These are phyloP conservation scores for Annulohypoxylon bovei DNA, from an alignment of 495 filamentous ascomycete genomes.

Conservation along the genomic window DNA sequence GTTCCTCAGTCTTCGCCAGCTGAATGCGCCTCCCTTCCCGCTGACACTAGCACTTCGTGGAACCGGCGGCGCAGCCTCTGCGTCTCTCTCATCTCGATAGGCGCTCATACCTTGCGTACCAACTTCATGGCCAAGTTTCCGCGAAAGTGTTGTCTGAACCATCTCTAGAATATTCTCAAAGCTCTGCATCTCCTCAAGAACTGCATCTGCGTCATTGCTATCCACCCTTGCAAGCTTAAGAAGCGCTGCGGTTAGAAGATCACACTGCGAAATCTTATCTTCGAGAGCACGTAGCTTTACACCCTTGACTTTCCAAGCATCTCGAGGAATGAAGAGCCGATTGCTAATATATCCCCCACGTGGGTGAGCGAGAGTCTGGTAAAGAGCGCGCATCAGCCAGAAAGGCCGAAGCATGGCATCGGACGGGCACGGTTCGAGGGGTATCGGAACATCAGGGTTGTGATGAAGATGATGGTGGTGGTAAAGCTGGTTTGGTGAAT, in stretches of 20 bases:
- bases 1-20: constrained; percentile 86
- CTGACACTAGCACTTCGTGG: constrained; percentile 66
- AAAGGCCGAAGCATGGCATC: constrained; percentile 88
- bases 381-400: constrained; percentile 94
- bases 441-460: constrained; percentile 65
- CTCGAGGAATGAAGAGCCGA: constrained; percentile 88
- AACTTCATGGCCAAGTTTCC: constrained; percentile 91
- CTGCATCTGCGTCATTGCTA: constrained; percentile 86
- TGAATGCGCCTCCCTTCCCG: constrained; percentile 75
- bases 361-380: constrained; percentile 90
- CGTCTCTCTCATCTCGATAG: constrained; percentile 68
- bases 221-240: constrained; percentile 85
- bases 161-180: constrained; percentile 88
- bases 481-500: constrained; percentile 69
- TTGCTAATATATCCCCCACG: constrained; percentile 91
- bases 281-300: constrained; percentile 91
- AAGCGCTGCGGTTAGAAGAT: constrained; percentile 89
- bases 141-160: constrained; percentile 76
- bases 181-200: constrained; percentile 95
- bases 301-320: constrained; percentile 93
- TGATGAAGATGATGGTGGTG: constrained; percentile 37
- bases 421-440: constrained; percentile 91
- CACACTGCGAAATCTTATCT: constrained; percentile 94
- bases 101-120: constrained; percentile 74
- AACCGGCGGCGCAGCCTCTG: constrained; percentile 48